phyloP scores from a whole-genome alignment of 129 eudicot genomes.

The Lonicera japonica region DNA sequence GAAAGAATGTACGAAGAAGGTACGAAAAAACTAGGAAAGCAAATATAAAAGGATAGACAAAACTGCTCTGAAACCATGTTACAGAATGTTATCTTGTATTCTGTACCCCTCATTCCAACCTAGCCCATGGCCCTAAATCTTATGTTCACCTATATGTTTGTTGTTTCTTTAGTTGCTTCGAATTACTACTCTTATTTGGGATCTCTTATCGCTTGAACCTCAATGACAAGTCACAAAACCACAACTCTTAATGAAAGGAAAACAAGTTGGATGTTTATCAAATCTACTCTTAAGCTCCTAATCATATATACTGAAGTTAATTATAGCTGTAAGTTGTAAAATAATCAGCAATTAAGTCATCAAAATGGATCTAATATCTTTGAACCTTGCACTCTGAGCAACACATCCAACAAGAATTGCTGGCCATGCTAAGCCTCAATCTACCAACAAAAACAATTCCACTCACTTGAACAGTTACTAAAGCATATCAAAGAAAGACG shows the following conservation, averaged over 20 bases:
- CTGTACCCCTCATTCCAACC: not conserved
- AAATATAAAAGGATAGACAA: too few species aligned
- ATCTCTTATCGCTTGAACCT: not conserved
- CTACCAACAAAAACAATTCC: slow-evolving; percentile 36
- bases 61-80: too few species aligned
- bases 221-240: not conserved
- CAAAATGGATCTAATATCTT: not conserved
- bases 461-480: slow-evolving; percentile 3
- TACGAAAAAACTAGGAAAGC: too few species aligned
- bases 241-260: not conserved
- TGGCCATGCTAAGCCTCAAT: slow-evolving; percentile 98
- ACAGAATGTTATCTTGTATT: not conserved
- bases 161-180: not conserved
- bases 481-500: slow-evolving; percentile 1
- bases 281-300: not conserved
- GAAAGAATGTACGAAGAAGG: too few species aligned
- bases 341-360: slow-evolving; percentile 12
- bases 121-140: not conserved
- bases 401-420: slow-evolving; percentile 96
- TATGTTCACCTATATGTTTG: not conserved
- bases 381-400: slow-evolving; percentile 99
- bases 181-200: not conserved
- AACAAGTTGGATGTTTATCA: not conserved
- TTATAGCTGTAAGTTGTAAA: not conserved
- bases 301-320: not conserved